Conservation (phyloP, 345 rosid genomes). For the Melaleuca quinquenervia region DNA sequence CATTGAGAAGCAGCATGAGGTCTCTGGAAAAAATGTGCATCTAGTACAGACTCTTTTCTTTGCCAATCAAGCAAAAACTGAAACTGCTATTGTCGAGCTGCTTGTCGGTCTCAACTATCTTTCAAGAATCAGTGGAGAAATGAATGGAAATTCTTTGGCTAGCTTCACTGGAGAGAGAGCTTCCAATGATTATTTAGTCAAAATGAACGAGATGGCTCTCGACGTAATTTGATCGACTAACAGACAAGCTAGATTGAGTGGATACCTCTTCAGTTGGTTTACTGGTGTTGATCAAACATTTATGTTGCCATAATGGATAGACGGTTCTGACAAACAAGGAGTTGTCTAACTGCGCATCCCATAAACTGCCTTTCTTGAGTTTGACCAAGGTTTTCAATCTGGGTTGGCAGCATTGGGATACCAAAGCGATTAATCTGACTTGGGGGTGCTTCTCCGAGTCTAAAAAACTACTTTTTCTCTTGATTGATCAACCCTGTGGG, state of each 20-base stretch:
- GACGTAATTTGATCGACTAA: not conserved
- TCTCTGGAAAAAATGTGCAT: constrained; percentile 31
- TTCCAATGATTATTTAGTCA: not conserved
- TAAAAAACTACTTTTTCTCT: not conserved
- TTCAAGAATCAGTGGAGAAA: constrained; percentile 19
- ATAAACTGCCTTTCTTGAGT: not conserved
- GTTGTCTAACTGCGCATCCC: not conserved
- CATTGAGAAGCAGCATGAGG: constrained; percentile 39
- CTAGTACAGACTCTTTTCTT: constrained; percentile 52
- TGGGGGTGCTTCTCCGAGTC: not conserved
- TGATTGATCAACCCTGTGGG: not conserved
- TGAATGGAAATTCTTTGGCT: not conserved
- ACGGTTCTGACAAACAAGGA: not conserved
- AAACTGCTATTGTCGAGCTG: constrained; percentile 50
- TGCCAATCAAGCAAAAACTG: constrained; percentile 51
- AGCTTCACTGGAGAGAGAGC: not conserved
- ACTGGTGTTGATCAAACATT: not conserved
- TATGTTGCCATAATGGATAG: not conserved
- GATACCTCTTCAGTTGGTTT: not conserved
- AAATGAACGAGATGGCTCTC: not conserved
- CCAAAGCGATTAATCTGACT: not conserved
- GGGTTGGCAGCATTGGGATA: not conserved
- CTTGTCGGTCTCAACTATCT: constrained; percentile 50
- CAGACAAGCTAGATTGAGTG: not conserved
- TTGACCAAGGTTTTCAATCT: not conserved